These are phyloP conservation scores for Starmerella gropengiesseri DNA, from an alignment of 805 yeast genomes.

Conservation along the genomic window DNA sequence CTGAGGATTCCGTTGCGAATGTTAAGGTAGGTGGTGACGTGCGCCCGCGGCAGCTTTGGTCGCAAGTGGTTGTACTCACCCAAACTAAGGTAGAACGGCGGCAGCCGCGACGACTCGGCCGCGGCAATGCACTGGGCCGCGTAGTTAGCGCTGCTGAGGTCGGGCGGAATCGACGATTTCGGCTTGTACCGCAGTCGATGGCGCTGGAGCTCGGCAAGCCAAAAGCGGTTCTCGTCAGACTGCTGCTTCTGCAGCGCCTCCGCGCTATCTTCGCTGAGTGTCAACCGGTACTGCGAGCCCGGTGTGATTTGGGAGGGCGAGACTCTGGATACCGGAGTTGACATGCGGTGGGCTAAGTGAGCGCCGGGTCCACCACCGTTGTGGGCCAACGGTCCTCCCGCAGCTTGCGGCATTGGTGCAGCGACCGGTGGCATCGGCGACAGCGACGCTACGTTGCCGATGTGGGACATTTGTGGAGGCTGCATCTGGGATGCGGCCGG, in stretches of 20 bases:
- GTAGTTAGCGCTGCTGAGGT: conserved; percentile 28
- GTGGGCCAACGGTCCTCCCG: not conserved
- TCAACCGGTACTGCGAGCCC: conserved; percentile 1
- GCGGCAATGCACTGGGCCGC: conserved; percentile 34
- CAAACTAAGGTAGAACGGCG: conserved; percentile 31
- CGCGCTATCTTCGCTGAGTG: conserved; percentile 2
- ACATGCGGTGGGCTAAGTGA: not conserved
- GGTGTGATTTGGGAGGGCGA: conserved; percentile 3
- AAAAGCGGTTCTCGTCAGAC: not conserved
- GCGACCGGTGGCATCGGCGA: conserved; percentile 2
- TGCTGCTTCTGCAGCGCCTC: conserved; percentile 3
- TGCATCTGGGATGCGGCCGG: conserved; percentile 1
- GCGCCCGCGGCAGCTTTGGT: conserved; percentile 28
- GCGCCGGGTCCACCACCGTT: conserved; percentile 2
- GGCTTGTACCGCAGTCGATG: conserved; percentile 28
- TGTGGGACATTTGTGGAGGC: not conserved
- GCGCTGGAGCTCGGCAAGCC: conserved; percentile 8
- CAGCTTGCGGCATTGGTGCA: not conserved
- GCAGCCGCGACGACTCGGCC: conserved; percentile 32
- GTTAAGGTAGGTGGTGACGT: conserved; percentile 35
- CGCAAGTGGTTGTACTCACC: conserved; percentile 32
- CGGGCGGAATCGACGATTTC: conserved; percentile 33
- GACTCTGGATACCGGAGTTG: not conserved
- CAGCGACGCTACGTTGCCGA: not conserved
- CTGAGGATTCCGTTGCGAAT: conserved; percentile 35